Percentiles rank a stretch among this genome's conserved stretches.
These are phyloP conservation scores for Lunularia cruciata DNA, from an alignment of 225 moss, liverwort and hornwort genomes.

Conservation along the genomic window DNA sequence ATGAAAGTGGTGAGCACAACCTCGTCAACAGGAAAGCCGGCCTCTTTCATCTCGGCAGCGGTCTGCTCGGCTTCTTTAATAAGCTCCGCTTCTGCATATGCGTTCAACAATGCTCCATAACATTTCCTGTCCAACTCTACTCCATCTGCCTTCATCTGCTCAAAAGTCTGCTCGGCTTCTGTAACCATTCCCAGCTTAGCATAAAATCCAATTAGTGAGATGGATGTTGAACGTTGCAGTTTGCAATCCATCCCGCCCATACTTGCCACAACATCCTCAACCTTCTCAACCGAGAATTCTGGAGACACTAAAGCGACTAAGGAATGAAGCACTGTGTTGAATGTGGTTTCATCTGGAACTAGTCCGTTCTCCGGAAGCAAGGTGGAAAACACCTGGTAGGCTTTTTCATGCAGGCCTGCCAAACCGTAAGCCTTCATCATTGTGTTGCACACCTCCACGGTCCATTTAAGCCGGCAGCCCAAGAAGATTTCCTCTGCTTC, in stretches of 20 bases:
- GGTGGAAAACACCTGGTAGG: slow-evolving; percentile 27
- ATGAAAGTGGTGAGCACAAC: slow-evolving; percentile 43
- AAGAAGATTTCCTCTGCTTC: slow-evolving; percentile 45
- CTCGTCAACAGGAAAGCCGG: slow-evolving; percentile 34
- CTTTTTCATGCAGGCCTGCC: slow-evolving; percentile 30
- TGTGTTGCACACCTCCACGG: slow-evolving; percentile 39
- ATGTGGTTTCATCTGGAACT: slow-evolving; percentile 45
- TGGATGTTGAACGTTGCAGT: slow-evolving; percentile 37
- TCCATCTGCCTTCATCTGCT: slow-evolving; percentile 42
- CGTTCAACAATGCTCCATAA: slow-evolving; percentile 44
- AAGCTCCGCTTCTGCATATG: slow-evolving; percentile 39
- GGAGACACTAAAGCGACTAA: slow-evolving; percentile 17
- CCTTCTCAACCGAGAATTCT: slow-evolving; percentile 21
- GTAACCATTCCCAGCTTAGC: slow-evolving; percentile 30
- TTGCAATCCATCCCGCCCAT: slow-evolving; percentile 28
- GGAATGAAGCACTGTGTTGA: slow-evolving; percentile 42
- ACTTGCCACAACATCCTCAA: slow-evolving; percentile 11
- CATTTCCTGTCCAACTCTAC: slow-evolving; percentile 30
- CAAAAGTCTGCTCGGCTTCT: slow-evolving; percentile 38
- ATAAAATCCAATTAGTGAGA: slow-evolving; percentile 38
- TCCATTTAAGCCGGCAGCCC: slow-evolving; percentile 25
- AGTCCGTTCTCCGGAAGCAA: slow-evolving; percentile 30
- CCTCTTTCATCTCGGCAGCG: slow-evolving; percentile 35
- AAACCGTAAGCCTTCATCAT: slow-evolving; percentile 52
- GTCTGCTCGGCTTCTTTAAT: slow-evolving; percentile 37